Percentiles rank a stretch among this genome's conserved stretches.
Evolutionary conservation across 1,139 yeast species (phyloP).

Genomic region (Wickerhamomyces sp.): DNA sequence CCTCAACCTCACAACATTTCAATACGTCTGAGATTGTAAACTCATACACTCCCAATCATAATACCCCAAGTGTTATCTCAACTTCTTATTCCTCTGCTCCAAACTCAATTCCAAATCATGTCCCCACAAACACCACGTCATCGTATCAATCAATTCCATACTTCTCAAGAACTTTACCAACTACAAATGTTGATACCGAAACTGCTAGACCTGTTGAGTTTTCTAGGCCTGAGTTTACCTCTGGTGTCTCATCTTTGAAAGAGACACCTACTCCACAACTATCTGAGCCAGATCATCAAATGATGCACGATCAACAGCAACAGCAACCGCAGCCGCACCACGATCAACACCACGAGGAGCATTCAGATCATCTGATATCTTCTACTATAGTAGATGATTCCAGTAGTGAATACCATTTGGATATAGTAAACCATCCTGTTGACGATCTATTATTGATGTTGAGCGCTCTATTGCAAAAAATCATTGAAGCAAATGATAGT

Average conservation of each 20-base stretch:
- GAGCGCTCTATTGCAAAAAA: slow-evolving; percentile 76
- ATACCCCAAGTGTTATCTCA: slow-evolving; percentile 48
- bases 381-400: slow-evolving; percentile 2
- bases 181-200: slow-evolving; percentile 44
- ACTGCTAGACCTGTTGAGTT: slow-evolving; percentile 34
- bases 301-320: slow-evolving; percentile 2
- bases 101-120: slow-evolving; percentile 20
- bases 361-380: slow-evolving; percentile 4
- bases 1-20: slow-evolving; percentile 22
- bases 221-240: slow-evolving; percentile 6
- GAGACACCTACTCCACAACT: slow-evolving; percentile 1
- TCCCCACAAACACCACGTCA: slow-evolving; percentile 13
- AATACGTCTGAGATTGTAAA: slow-evolving; percentile 19
- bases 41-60: slow-evolving; percentile 36
- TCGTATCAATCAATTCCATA: slow-evolving; percentile 28
- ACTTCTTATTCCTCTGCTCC: slow-evolving; percentile 33
- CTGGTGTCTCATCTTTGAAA: background rate
- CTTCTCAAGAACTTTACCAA: slow-evolving; percentile 18
- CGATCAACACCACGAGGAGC: slow-evolving; percentile 5
- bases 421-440: slow-evolving; percentile 80
- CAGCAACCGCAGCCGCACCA: background rate
- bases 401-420: slow-evolving; percentile 51
- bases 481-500: slow-evolving; percentile 88
- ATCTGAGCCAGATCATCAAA: background rate
- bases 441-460: slow-evolving; percentile 79